Evolutionary conservation across 495 filamentous ascomycete genomes (phyloP), one percentile per base, ranked within the genome.

Genomic region (Neurospora tetraspora): DNA sequence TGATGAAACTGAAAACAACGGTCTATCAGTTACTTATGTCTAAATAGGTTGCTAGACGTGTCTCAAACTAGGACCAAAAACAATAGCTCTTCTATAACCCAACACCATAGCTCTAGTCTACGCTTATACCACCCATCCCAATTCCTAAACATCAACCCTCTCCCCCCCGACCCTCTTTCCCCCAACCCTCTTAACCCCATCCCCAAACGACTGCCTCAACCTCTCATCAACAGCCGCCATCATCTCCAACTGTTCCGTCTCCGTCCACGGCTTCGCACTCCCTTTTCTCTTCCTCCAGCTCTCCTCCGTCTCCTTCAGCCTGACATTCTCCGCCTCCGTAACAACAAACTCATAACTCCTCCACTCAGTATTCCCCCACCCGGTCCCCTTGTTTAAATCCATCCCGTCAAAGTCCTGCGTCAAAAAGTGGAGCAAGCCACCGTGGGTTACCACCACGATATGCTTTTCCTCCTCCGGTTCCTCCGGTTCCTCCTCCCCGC

Each of bases 331-430:
- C 45, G 47, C 47, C 4, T 61, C 47, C 0, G 27, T 27, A 34
- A 81, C 82, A 82, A 96, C 82, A 82, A 96, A 97, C 39, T 81
- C 81, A 80, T 91, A 98, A 9, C 88, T 89, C 69, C 94, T 89
- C 78, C 86, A 92, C 81, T 97, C 94, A 12, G 91, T 91, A 80
- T 98, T 97, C 11, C 75, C 75, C 94, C 94, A 97, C 20, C 92
- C 93, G 0, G 94, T 96, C 38, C 93, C 91, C 71, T 82, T 79
- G 71, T 86, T 85, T 38, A 83, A 77, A 59, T 85, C 85, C 74
- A 86, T 83, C 14, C 89, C 92, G 65, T 88, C 85, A 89, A 91
- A 97, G 74, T 97, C 94, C 73, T 94, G 87, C 5, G 93, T 97
- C 70, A 98, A 84, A 74, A 92, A 97, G 78, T 86, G 85, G 72